Base-by-base conservation (phyloP, 306 rosid species). In the Dryas octopetala region DNA sequence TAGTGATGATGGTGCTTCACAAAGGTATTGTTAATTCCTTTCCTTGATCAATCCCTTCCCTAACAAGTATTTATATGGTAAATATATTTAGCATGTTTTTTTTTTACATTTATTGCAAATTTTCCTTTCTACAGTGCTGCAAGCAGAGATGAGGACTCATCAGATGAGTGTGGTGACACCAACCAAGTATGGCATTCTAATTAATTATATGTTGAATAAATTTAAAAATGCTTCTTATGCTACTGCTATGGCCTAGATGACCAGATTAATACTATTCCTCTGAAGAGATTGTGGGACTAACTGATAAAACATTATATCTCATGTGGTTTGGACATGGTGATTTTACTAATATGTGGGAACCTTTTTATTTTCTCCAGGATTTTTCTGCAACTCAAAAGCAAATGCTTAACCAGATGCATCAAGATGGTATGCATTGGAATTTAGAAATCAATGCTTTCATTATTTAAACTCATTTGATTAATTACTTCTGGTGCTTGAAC, bases 361-460 rank as follows among this genome's bases (percentile, higher is more conserved):
- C 15, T 14, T 70, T 4, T 52, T 72, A 81, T 71, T 74, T 60
- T 65, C 76, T 73, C 64, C 82, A 86, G 91, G 78, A 73, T 59
- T 51, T 70, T 68, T 64, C 80, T 74, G 58, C 76, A 45, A 62
- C 79, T 50, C 66, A 62, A 71, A 62, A 65, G 78, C 79, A 66
- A 50, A 54, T 73, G 62, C 50, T 53, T 58, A 64, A 79, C 28
- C 58, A 53, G 80, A 52, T 70, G 57, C 78, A 49, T 76, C 79
- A 28, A 79, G 79, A 85, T 75, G 84, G 91, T 87, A 38, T 32
- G 80, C 40, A n/a, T 54, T 57, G 78, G 74, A 32, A 32, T 32
- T 32, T 32, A 32, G 38, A 74, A 73, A 45, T 78, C 64, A 51
- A 43, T 14, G 4, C 57, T 74, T 83, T 47, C n/a, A 28, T 77